A percentile compares a stretch with the other conserved stretches of the same genome.
Conservation (phyloP, 1,139 yeast species). For the Suhomyces atakaporum region DNA sequence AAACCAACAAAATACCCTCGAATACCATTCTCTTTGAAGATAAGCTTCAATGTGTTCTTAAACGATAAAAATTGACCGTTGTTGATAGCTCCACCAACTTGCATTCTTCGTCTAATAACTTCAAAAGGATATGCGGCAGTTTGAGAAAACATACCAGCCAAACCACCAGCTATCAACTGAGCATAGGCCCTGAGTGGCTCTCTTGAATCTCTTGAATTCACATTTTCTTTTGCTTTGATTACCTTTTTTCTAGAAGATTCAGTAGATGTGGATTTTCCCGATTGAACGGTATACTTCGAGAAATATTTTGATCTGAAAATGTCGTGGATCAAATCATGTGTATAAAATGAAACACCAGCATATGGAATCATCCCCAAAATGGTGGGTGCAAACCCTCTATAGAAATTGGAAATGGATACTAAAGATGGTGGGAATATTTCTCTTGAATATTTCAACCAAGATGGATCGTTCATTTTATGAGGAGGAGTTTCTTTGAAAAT, state of each 20-base stretch:
- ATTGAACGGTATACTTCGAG: constrained; percentile 56
- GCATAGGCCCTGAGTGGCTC: constrained; percentile 86
- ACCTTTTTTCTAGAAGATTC: constrained; percentile 11
- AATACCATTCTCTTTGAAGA: constrained; percentile 72
- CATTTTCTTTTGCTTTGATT: constrained; percentile 26
- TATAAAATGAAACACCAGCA: constrained; percentile 95
- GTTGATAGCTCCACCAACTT: constrained; percentile 82
- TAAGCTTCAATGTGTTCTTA: constrained; percentile 53
- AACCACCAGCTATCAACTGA: constrained; percentile 89
- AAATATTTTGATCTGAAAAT: constrained; percentile 62
- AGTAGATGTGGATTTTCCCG: constrained; percentile 7
- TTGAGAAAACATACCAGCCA: constrained; percentile 93
- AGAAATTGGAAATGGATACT: constrained; percentile 65
- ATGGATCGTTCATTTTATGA: constrained; percentile 37
- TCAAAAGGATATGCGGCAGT: constrained; percentile 98
- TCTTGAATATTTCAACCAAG: constrained; percentile 39
- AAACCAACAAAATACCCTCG: constrained; percentile 91
- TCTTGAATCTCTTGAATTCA: constrained; percentile 51
- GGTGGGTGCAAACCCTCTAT: constrained; percentile 94
- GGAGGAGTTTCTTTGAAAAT: constrained; percentile 69
- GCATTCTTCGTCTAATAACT: constrained; percentile 92
- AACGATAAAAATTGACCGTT: constrained; percentile 62
- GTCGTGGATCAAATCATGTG: constrained; percentile 91
- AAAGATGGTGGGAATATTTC: constrained; percentile 35
- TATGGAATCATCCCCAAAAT: constrained; percentile 95